phyloP scores from a whole-genome alignment of 768 basidiomycete genomes.

The Tulasnella sp. region DNA sequence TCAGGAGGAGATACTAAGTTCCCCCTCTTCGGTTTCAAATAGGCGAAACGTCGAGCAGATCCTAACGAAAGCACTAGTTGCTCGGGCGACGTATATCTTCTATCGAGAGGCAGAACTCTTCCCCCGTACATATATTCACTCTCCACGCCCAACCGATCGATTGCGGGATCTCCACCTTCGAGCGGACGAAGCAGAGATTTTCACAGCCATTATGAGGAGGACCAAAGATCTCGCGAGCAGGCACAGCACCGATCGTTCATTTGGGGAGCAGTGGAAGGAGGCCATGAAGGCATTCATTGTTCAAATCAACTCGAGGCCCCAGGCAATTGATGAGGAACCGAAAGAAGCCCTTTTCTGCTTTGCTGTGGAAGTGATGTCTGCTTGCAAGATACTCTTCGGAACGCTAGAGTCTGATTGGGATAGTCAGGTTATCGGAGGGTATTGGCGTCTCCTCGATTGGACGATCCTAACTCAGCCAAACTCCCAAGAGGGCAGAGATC shows the following conservation, averaged over 20 bases:
- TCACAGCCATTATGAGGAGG: not conserved
- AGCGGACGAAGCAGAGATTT: not conserved
- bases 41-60: not conserved
- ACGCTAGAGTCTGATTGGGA: not conserved
- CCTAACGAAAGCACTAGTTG: not conserved
- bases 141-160: no score
- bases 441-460: not conserved
- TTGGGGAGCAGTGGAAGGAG: not conserved
- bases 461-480: no score
- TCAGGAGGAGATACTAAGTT: not conserved
- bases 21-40: not conserved
- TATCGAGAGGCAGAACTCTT: not conserved
- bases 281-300: not conserved
- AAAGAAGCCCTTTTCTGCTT: not conserved
- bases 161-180: not conserved
- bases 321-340: not conserved
- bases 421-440: not conserved
- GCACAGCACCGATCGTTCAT: not conserved
- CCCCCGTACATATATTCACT: no score
- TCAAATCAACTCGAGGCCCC: not conserved
- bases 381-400: not conserved
- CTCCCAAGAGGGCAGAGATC: no score
- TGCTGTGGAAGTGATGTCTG: not conserved
- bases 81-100: not conserved
- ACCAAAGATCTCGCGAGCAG: not conserved